Evolutionary conservation across 148 eudicot genomes (phyloP), one percentile per base, ranked within the genome.

Genomic region (Vaccinium corymbosum): DNA sequence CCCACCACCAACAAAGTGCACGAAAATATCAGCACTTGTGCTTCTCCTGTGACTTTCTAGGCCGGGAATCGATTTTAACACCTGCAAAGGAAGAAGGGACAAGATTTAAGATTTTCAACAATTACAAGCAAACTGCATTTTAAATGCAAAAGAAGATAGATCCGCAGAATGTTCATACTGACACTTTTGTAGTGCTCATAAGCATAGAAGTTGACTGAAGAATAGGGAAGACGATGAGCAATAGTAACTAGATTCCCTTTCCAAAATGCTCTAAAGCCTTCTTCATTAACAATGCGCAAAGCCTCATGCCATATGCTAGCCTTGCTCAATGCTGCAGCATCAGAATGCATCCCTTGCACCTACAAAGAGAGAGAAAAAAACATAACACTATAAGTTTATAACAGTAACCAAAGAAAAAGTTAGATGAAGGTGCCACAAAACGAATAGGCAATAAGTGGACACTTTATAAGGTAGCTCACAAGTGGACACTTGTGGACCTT

Each of bases 311-410:
- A 95, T 84, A 95, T 55, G 87, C 92, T 87, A 81, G 92, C 83
- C 86, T 90, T 92, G 56, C 82, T 89, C 83, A 95, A 87, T 42
- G 89, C 80, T 52, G 94, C 84, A 86, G 86, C 93, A 93, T 95
- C 92, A 38, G 93, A 88, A 82, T 93, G 91, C 98, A 95, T 95
- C 38, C 98, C 98, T 89, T 95, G 97, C 77, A 95, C 91, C 98
- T 95, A 87, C 17, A 83, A 55, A 81, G 78, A 74, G 81, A 35
- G 22, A 32, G 19, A 38, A 6, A 22, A 50, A 76, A 68, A 27
- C 7, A 57, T 14, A 14, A 53, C 14, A 13, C 3, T 53, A 55
- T 53, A 15, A 15, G 20, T 13, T 35, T 35, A 6, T 6, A 62
- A 35, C n/a, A 72, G 76, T 38, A 72, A 35, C 56, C 62, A 61